Percentiles rank a stretch among this genome's conserved stretches.
These are phyloP conservation scores for Haplographium delicatum DNA, from an alignment of 495 filamentous ascomycete species.

Conservation along the genomic window DNA sequence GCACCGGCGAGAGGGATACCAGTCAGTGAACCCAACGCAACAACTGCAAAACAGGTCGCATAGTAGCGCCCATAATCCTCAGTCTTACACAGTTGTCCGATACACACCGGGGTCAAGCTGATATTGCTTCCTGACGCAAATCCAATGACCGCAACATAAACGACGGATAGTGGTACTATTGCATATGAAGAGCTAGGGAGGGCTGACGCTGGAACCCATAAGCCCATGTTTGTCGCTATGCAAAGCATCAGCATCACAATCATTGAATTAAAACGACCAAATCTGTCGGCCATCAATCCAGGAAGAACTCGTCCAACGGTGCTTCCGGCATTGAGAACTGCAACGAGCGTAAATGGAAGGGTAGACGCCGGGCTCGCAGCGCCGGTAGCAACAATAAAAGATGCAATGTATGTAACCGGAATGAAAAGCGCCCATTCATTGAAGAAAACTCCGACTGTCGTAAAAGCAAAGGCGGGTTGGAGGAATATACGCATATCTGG, in stretches of 20 bases:
- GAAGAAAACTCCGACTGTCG: constrained; percentile 58
- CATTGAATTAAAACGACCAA: constrained; percentile 57
- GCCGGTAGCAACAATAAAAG: constrained; percentile 46
- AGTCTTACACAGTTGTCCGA: constrained; percentile 83
- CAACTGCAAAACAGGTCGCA: constrained; percentile 80
- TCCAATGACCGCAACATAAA: constrained; percentile 74
- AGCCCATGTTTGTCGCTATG: constrained; percentile 60
- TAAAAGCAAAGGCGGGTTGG: constrained; percentile 41
- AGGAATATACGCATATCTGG: constrained; percentile 48
- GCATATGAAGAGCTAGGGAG: too few species aligned
- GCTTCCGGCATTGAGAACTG: constrained; percentile 64
- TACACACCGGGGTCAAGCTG: constrained; percentile 78
- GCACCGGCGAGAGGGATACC: constrained; percentile 90
- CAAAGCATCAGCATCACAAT: constrained; percentile 55
- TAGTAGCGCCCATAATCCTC: constrained; percentile 80
- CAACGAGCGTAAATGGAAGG: too few species aligned
- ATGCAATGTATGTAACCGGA: constrained; percentile 64
- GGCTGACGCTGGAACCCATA: constrained; percentile 67
- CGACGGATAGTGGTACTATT: constrained; percentile 56
- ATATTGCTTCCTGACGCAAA: constrained; percentile 82
- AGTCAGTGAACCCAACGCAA: constrained; percentile 78
- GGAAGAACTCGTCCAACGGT: constrained; percentile 65
- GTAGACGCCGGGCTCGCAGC: constrained; percentile 48
- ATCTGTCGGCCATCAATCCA: constrained; percentile 50
- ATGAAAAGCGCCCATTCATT: constrained; percentile 69